Base-by-base conservation (phyloP, 257 asterid species). In the Leptodermis oblonga region DNA sequence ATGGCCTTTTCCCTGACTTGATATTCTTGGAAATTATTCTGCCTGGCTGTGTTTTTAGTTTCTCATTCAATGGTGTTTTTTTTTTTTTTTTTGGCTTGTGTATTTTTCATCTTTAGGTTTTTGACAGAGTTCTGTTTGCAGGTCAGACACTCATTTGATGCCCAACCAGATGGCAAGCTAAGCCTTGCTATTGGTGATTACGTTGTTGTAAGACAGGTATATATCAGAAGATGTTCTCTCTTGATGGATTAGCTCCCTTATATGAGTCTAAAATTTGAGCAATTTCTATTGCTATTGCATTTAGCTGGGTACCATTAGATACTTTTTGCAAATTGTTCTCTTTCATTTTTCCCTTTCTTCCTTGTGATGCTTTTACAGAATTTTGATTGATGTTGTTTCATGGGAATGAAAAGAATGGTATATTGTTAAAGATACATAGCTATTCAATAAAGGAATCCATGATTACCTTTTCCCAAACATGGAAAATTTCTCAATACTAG, bases 121-220 rank as follows among this genome's bases (percentile, higher is more conserved):
- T 23, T 41, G 8, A 53, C 67, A 25, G 49, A 26, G 46, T 74
- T 73, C 69, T n/a, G 34, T 6, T 64, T 45, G 71, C 79, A 90
- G 98, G 97, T 84, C 63, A 79, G 87, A 69, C 97, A 90, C 78
- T 76, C 99, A 26, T 93, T 93, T 77, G 96, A 93, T 73, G 96
- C 96, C 62, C 92, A 88, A 80, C 85, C 92, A 45, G 95, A 85
- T 46, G 92, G 96, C 17, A 96, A 93, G 85, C 84, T 93, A 49
- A 80, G 74, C 80, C 90, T 93, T 67, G 85, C 77, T 53, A 82
- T 90, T 42, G 92, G 85, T 62, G 95, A 87, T 68, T 81, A 76
- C 65, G 96, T 87, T 17, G 86, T 90, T 48, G 97, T 93, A 67
- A 88, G 96, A 41, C 92, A 90, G 96, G 98, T 90, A 13, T 39